phyloP scores from a whole-genome alignment of 139 green algal species.

The Trebouxia sp. region DNA sequence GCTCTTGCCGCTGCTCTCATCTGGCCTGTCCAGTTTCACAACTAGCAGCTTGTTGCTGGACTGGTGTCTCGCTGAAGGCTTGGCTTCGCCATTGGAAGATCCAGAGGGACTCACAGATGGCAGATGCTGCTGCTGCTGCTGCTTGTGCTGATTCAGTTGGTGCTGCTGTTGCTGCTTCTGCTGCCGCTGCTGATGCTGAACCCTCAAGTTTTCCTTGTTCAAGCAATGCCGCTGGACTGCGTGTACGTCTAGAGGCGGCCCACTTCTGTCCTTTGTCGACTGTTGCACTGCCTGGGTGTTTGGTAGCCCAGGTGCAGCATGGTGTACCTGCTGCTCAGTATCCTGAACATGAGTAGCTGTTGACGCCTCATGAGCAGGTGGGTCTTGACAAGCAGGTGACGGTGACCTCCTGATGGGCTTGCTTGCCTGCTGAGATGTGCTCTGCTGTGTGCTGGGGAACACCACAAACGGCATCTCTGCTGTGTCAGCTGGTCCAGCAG shows the following conservation, averaged over 20 bases:
- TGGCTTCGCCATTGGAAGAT: neutral
- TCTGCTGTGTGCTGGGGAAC: conserved; percentile 16
- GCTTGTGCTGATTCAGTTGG: neutral
- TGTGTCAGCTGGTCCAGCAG: too few species aligned
- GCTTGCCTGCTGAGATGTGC: neutral
- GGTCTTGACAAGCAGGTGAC: neutral
- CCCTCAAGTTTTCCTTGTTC: too few species aligned
- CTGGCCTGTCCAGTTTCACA: neutral
- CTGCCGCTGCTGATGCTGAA: neutral
- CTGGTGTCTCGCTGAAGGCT: too few species aligned
- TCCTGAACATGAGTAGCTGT: neutral
- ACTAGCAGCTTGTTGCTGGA: neutral
- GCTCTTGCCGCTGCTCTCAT: neutral
- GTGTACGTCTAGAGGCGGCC: too few species aligned
- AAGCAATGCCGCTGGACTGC: too few species aligned
- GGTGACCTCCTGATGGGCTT: neutral
- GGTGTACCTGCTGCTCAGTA: neutral
- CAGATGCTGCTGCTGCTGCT: neutral
- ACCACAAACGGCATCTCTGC: neutral
- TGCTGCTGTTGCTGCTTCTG: neutral
- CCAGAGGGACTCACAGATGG: neutral
- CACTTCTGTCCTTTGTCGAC: neutral
- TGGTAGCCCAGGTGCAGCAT: too few species aligned
- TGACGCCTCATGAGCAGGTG: neutral
- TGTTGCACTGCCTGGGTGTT: too few species aligned